Evolutionary conservation across 169 alveolate genomes (phyloP).

Genomic region (Cryptosporidium tyzzeri): DNA sequence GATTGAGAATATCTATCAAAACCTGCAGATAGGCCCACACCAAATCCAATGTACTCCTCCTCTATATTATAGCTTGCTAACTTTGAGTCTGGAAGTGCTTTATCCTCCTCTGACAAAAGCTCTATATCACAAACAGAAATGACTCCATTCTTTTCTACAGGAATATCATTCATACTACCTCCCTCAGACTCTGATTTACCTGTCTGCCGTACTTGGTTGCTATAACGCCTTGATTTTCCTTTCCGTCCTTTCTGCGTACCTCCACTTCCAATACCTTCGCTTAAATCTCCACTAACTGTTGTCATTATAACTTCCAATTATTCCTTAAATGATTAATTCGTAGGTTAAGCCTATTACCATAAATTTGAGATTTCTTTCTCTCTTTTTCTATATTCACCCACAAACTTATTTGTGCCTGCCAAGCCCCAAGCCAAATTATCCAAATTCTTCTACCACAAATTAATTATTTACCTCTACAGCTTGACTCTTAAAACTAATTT

Average conservation of each 20-base stretch:
- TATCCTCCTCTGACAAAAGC: slow-evolving; percentile 36
- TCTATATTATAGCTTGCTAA: slow-evolving; percentile 42
- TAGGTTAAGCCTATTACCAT: not conserved
- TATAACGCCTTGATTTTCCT: not conserved
- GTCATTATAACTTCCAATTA: not conserved
- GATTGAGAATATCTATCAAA: not conserved
- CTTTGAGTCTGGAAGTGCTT: slow-evolving; percentile 36
- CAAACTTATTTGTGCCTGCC: not conserved
- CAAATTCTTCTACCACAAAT: not conserved
- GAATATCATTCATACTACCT: slow-evolving; percentile 24
- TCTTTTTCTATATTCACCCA: not conserved
- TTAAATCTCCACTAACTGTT: not conserved
- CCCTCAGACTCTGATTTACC: slow-evolving; percentile 31
- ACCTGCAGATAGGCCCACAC: slow-evolving; percentile 14
- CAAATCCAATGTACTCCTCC: slow-evolving; percentile 71
- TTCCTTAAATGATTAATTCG: not conserved
- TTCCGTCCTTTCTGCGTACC: not conserved
- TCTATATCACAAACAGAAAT: slow-evolving; percentile 55
- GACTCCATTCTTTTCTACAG: slow-evolving; percentile 35
- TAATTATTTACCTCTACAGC: slow-evolving; percentile 12
- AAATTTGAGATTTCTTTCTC: not conserved
- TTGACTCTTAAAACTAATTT: not conserved
- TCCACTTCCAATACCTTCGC: not conserved
- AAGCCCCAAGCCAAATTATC: not conserved
- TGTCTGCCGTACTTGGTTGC: not conserved